A percentile compares a stretch with the other conserved stretches of the same genome.
Conservation (phyloP, 176 grass and related monocot species). For the Rhynchospora tenuis region DNA sequence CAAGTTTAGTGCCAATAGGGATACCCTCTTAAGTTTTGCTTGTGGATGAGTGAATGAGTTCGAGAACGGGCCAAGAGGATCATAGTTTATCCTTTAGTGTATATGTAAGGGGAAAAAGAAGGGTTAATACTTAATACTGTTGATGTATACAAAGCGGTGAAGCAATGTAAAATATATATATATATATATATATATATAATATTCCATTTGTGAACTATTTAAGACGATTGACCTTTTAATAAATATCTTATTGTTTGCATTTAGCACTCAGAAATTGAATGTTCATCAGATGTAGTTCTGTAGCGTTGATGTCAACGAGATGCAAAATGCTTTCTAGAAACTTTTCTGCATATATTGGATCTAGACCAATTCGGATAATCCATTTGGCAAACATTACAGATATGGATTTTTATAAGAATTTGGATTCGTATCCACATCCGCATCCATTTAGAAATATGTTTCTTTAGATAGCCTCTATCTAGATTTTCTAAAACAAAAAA, state of each 20-base stretch:
- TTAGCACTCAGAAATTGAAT: not conserved
- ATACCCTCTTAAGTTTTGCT: not conserved
- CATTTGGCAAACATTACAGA: no score
- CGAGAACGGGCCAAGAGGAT: not conserved
- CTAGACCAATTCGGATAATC: no score
- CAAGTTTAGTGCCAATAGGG: not conserved
- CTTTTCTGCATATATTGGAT: no score
- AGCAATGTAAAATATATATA: not conserved
- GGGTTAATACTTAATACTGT: not conserved
- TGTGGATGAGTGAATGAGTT: not conserved
- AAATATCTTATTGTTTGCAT: not conserved
- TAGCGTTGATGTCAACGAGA: not conserved
- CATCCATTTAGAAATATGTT: no score
- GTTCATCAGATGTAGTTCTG: not conserved
- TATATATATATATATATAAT: no score
- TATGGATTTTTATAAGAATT: no score
- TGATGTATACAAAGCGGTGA: not conserved
- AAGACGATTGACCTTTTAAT: not conserved
- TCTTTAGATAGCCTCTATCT: no score
- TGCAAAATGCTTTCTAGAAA: not conserved
- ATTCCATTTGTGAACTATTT: not conserved
- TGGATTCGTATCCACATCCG: no score
- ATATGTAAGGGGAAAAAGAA: not conserved
- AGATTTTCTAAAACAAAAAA: no score
- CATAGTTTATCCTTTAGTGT: not conserved